A percentile compares a stretch with the other conserved stretches of the same genome.
Conservation (phyloP, 2,329 filamentous ascomycete species). For the Botrytis hyacinthi region DNA sequence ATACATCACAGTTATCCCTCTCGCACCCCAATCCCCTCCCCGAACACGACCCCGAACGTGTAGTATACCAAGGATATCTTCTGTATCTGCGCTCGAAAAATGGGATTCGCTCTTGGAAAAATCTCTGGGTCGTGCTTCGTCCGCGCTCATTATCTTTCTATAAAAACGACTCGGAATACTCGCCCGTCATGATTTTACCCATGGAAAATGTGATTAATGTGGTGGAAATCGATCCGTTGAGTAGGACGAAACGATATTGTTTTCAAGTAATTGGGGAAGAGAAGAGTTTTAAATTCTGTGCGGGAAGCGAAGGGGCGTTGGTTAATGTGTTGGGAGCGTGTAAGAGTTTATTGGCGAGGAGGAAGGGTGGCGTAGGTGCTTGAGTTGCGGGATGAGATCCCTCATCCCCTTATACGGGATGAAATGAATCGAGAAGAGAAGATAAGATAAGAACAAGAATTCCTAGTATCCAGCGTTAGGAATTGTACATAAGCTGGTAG, state of each 20-base stretch:
- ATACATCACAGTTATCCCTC: constrained; percentile 62
- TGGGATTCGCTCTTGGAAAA: constrained; percentile 90
- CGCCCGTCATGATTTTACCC: constrained; percentile 76
- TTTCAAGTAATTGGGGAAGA: constrained; percentile 94
- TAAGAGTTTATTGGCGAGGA: constrained; percentile 78
- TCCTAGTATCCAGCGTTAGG: neutral
- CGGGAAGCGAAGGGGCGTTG: constrained; percentile 76
- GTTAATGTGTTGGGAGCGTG: constrained; percentile 85
- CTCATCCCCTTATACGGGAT: too few species aligned
- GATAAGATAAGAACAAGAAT: neutral
- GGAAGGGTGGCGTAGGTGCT: constrained; percentile 50
- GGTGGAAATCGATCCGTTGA: constrained; percentile 87
- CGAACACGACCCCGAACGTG: constrained; percentile 73
- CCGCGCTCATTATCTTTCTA: constrained; percentile 84
- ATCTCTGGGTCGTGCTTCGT: constrained; percentile 87
- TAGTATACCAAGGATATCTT: constrained; percentile 92
- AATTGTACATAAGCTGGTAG: constrained; percentile 18
- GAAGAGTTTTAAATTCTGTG: constrained; percentile 75
- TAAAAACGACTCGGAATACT: constrained; percentile 90
- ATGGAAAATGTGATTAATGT: constrained; percentile 80
- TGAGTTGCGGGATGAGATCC: neutral
- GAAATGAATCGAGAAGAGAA: too few species aligned
- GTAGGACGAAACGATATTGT: constrained; percentile 79
- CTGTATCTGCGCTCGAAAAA: constrained; percentile 79
- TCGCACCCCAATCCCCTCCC: constrained; percentile 36